A percentile compares a stretch with the other conserved stretches of the same genome.
phyloP scores from a whole-genome alignment of 192 early-diverging fungal species.

The Mortierella hygrophila region DNA sequence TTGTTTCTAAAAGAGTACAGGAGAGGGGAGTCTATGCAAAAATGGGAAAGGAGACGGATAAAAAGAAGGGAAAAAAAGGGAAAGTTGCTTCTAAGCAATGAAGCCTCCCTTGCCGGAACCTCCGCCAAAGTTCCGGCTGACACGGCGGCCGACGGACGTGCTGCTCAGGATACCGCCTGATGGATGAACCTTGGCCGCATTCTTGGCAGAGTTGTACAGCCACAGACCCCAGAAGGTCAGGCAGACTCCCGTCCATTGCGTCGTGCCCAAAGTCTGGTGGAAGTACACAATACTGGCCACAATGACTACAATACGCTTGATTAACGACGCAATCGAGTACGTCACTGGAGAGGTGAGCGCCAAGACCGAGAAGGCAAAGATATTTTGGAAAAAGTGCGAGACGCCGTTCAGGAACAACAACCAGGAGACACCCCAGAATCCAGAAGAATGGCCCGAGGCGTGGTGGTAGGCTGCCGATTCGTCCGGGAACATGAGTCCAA shows the following conservation, averaged over 20 bases:
- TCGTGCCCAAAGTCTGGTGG: slow-evolving; percentile 74
- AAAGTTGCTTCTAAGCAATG: slow-evolving; percentile 15
- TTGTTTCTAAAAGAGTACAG: not conserved
- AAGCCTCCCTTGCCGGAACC: slow-evolving; percentile 38
- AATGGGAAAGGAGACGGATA: not conserved
- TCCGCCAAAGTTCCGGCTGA: slow-evolving; percentile 46
- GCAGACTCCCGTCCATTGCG: slow-evolving; percentile 81
- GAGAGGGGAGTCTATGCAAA: not conserved
- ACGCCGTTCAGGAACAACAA: slow-evolving; percentile 84
- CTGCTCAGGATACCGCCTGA: slow-evolving; percentile 27
- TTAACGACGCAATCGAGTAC: slow-evolving; percentile 86
- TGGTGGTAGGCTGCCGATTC: slow-evolving; percentile 29
- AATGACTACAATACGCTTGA: slow-evolving; percentile 95
- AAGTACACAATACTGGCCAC: slow-evolving; percentile 86
- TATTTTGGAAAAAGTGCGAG: slow-evolving; percentile 85
- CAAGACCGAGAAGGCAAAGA: slow-evolving; percentile 85
- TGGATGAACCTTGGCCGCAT: slow-evolving; percentile 51
- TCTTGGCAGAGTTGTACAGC: slow-evolving; percentile 87
- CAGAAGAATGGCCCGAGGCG: slow-evolving; percentile 13
- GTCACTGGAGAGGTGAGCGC: slow-evolving; percentile 85
- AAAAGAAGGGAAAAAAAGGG: not conserved
- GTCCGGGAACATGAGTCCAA: slow-evolving; percentile 54
- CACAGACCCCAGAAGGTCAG: slow-evolving; percentile 88
- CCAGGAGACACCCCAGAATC: slow-evolving; percentile 56
- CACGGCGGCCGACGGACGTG: slow-evolving; percentile 30